These are phyloP conservation scores for Trichoderma virens DNA, from an alignment of 495 filamentous ascomycete species.

Conservation along the genomic window DNA sequence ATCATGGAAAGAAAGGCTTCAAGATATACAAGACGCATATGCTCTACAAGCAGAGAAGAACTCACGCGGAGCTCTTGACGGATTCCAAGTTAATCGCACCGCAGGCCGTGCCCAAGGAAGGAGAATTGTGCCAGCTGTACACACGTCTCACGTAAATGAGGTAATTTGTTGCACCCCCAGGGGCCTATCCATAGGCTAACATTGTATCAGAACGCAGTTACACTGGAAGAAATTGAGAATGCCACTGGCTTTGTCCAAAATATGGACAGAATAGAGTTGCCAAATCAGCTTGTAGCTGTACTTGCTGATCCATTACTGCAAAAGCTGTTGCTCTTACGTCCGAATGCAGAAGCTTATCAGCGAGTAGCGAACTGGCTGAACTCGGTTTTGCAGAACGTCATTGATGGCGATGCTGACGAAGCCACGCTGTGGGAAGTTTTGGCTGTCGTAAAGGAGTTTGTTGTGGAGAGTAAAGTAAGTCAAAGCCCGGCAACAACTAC, in stretches of 20 bases:
- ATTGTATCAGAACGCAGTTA: slow-evolving; percentile 46
- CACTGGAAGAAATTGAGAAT: slow-evolving; percentile 72
- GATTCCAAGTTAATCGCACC: slow-evolving; percentile 46
- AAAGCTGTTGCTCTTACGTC: slow-evolving; percentile 60
- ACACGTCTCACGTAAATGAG: slow-evolving; percentile 65
- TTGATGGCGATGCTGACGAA: slow-evolving; percentile 41
- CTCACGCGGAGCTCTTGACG: slow-evolving; percentile 28
- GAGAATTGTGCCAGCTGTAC: slow-evolving; percentile 56
- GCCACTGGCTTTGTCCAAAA: slow-evolving; percentile 65
- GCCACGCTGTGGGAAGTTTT: slow-evolving; percentile 48
- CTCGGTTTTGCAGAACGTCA: slow-evolving; percentile 52
- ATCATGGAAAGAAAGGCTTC: slow-evolving; percentile 66
- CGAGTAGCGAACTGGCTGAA: slow-evolving; percentile 62
- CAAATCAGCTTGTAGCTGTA: slow-evolving; percentile 71
- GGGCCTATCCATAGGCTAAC: slow-evolving; percentile 3
- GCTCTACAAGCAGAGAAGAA: slow-evolving; percentile 32
- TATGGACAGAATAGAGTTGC: slow-evolving; percentile 71
- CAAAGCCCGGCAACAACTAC: not conserved
- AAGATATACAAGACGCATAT: slow-evolving; percentile 56
- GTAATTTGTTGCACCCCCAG: slow-evolving; percentile 24
- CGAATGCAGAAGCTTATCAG: slow-evolving; percentile 45
- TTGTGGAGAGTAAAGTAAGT: slow-evolving; percentile 55
- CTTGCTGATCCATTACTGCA: slow-evolving; percentile 71
- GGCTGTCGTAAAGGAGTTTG: slow-evolving; percentile 51
- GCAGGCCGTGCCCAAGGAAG: slow-evolving; percentile 34